Evolutionary conservation across 768 basidiomycete genomes (phyloP), one percentile per base, ranked within the genome.

Genomic region (Podaxis mareebaensis): DNA sequence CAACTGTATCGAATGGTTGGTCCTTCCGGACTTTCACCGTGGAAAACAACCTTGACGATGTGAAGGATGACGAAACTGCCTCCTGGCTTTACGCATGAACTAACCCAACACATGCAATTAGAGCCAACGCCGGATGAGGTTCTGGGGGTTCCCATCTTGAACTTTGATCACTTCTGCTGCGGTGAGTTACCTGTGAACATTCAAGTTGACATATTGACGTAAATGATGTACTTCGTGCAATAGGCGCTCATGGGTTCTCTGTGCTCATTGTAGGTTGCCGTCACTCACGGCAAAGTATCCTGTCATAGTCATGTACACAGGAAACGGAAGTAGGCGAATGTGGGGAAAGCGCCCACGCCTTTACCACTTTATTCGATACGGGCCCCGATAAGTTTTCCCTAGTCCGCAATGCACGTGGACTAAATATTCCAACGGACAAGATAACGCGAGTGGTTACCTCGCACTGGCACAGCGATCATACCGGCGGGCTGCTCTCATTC

Each of bases 221-320:
- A 17, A 46, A n/a, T 46, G n/a, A 22, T 64, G 20, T 12, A 28
- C 42, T 51, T 15, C 28, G 49, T 24, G 44, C 15, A 38, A 15
- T 63, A 88, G 91, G 91, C 4, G 92, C 92, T 1, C 93, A 95
- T 76, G 93, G 93, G 0, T 89, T 95, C 68, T 84, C 92, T n/a
- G 87, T 85, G 36, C 77, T 94, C 52, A 86, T 95, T 66, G 92
- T 92, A 72, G 68, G 54, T 15, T 15, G 83, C 69, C 4, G 33
- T 8, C 30, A 38, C 30, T 33, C 36, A 22, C 38, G 39, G 28
- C 24, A 49, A n/a, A 20, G 20, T 22, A 20, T 6, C 10, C 5
- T 8, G n/a, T 46, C 55, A 36, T 1, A 38, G 20, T 22, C 17
- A 56, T 13, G 15, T 20, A 40, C 26, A 22, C n/a, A 56, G 54